Conservation (phyloP, 2,329 filamentous ascomycete genomes). For the Xylariaceae sp. region DNA sequence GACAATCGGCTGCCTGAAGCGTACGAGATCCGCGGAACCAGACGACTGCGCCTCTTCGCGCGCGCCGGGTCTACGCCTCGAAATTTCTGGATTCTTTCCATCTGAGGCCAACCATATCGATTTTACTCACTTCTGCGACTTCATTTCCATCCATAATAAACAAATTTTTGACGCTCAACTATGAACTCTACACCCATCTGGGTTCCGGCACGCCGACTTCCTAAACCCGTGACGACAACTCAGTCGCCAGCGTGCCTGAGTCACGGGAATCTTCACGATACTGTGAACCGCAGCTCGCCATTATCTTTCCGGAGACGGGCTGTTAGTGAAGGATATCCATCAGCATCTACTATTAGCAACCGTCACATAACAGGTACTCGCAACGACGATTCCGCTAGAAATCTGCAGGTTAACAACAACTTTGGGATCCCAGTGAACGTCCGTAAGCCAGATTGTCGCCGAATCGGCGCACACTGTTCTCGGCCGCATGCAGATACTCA, state of each 20-base stretch:
- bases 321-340: not conserved
- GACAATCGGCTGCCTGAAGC: not conserved
- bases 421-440: not conserved
- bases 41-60: not conserved
- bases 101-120: no score
- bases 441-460: no score
- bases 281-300: not conserved
- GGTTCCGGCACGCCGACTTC: not conserved
- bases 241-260: not conserved
- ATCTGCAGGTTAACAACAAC: not conserved
- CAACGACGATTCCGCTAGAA: not conserved
- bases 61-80: no score
- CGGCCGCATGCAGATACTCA: not conserved
- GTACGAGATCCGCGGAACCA: not conserved
- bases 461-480: not conserved
- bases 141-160: not conserved
- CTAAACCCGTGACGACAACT: not conserved
- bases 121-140: no score
- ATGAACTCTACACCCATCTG: not conserved
- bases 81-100: no score
- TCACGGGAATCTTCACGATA: not conserved
- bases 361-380: not conserved
- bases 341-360: no score
- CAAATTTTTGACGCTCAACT: not conserved
- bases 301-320: not conserved